Conservation (phyloP, 106 monocot genomes). For the Amphibolis antarctica region DNA sequence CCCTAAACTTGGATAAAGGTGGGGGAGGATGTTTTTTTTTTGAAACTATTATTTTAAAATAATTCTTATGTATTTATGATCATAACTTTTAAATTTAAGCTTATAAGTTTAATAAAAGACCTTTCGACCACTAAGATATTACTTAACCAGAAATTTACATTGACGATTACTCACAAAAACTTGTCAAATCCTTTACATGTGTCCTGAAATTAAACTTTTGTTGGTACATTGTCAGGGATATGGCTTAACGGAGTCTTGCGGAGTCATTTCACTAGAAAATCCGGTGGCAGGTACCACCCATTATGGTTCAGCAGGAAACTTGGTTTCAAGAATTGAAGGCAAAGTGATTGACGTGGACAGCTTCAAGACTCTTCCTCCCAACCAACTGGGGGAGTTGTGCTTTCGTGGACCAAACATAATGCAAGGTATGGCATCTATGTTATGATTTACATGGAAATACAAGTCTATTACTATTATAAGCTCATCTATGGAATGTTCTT, state of each 20-base stretch:
- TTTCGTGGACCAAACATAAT: conserved; percentile 86
- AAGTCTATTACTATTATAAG: background rate
- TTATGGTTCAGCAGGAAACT: conserved; percentile 55
- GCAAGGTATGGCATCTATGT: conserved; percentile 44
- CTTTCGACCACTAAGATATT: no score
- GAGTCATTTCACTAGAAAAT: conserved; percentile 54
- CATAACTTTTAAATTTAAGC: no score
- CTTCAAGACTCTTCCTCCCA: conserved; percentile 57
- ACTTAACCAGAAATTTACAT: no score
- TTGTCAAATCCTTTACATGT: no score
- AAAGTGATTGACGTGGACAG: conserved; percentile 58
- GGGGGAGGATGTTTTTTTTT: no score
- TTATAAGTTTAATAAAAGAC: no score
- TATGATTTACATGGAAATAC: background rate
- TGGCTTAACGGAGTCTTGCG: conserved; percentile 77
- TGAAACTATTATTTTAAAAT: no score
- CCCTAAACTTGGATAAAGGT: no score
- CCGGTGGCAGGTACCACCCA: conserved; percentile 19
- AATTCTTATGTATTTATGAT: no score
- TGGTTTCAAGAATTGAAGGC: conserved; percentile 45
- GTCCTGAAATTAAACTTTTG: no score
- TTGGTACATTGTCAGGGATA: no score
- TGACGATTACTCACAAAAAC: no score
- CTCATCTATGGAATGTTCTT: background rate
- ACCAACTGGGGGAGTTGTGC: conserved; percentile 66